A percentile compares a stretch with the other conserved stretches of the same genome.
These are phyloP conservation scores for Aechmea fasciata DNA, from an alignment of 176 grass and related monocot genomes.

Conservation along the genomic window DNA sequence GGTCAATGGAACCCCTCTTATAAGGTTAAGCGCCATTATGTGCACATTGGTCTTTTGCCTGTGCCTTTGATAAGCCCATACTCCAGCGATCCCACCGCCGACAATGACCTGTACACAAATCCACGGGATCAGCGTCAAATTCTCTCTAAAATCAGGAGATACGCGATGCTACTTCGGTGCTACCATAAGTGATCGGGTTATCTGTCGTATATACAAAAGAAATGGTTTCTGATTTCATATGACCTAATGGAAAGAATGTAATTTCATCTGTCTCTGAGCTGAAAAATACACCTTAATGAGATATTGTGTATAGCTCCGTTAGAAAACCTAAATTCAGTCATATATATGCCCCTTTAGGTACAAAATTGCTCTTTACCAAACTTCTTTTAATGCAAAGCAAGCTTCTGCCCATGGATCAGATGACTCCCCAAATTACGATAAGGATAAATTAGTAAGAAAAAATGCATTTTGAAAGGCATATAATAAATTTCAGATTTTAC, in stretches of 20 bases:
- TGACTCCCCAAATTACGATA: too few species aligned
- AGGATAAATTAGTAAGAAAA: too few species aligned
- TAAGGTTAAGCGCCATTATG: constrained; percentile 78
- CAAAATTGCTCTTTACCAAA: too few species aligned
- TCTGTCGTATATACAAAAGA: background rate
- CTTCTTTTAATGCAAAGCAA: too few species aligned
- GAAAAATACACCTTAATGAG: background rate
- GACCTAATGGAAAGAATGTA: background rate
- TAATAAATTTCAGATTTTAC: too few species aligned
- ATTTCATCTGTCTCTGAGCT: background rate
- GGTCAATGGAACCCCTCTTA: constrained; percentile 79
- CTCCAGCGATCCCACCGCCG: constrained; percentile 50
- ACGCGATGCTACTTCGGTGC: background rate
- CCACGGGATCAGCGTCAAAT: background rate
- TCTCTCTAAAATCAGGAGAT: background rate
- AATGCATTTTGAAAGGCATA: too few species aligned
- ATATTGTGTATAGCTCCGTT: too few species aligned
- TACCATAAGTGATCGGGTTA: background rate
- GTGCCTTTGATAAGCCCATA: constrained; percentile 75
- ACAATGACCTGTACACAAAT: constrained; percentile 48
- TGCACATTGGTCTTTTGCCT: constrained; percentile 78
- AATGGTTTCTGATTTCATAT: background rate
- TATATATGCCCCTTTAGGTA: too few species aligned
- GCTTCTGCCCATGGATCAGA: too few species aligned
- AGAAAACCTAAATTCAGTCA: too few species aligned